Evolutionary conservation across 768 basidiomycete genomes (phyloP).

Genomic region (Amanita pseudoporphyria): DNA sequence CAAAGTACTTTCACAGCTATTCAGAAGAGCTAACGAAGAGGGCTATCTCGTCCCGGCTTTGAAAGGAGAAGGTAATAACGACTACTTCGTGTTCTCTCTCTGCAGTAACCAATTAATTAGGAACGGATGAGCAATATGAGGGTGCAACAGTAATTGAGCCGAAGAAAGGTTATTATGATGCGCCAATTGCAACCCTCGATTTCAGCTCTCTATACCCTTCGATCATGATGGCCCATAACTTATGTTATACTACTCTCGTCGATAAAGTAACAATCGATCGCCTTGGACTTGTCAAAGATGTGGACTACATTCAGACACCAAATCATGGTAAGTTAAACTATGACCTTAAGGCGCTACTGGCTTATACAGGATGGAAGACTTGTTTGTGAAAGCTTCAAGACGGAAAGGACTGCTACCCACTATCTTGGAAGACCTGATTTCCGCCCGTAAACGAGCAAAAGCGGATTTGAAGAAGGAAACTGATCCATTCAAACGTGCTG

Average conservation of each 20-base stretch:
- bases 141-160: constrained; percentile 99
- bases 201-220: constrained; percentile 98
- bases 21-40: constrained; percentile 84
- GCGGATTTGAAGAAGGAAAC: constrained; percentile 94
- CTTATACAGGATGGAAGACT: constrained; percentile 40
- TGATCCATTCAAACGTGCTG: constrained; percentile 95
- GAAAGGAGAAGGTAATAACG: constrained; percentile 66
- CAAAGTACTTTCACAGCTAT: constrained; percentile 95
- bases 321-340: constrained; percentile 64
- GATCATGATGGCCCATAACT: constrained; percentile 99
- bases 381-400: constrained; percentile 63
- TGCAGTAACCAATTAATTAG: constrained; percentile 24
- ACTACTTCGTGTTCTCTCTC: neutral
- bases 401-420: constrained; percentile 89
- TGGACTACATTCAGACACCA: constrained; percentile 91
- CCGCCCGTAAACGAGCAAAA: constrained; percentile 91
- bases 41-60: constrained; percentile 83
- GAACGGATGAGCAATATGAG: constrained; percentile 94
- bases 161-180: constrained; percentile 90
- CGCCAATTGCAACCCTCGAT: constrained; percentile 95
- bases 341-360: neutral
- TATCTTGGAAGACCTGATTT: constrained; percentile 87
- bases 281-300: constrained; percentile 67
- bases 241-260: constrained; percentile 95
- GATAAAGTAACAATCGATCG: constrained; percentile 73